Conservation (phyloP, 78 protist genomes). For the Pigoraptor vietnamica region DNA sequence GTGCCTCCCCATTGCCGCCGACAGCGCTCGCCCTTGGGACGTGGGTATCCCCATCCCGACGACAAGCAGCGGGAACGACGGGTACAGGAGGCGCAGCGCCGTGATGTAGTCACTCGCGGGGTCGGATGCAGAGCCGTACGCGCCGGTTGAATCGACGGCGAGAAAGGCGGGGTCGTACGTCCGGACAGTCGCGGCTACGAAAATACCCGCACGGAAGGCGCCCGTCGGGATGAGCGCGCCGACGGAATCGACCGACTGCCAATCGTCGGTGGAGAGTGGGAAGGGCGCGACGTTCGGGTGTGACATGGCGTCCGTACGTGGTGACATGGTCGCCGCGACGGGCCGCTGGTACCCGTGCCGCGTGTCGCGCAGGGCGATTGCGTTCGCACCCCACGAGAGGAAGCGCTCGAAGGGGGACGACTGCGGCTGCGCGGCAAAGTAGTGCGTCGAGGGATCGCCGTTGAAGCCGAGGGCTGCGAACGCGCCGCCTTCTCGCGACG, state of each 20-base stretch:
- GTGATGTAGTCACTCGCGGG: not conserved
- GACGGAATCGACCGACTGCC: not conserved
- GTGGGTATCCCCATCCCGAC: not conserved
- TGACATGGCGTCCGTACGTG: not conserved
- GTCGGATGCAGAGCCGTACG: not conserved
- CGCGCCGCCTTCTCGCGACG: not conserved
- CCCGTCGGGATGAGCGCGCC: not conserved
- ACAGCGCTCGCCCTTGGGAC: not conserved
- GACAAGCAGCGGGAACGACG: not conserved
- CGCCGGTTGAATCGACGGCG: not conserved
- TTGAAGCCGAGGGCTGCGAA: not conserved
- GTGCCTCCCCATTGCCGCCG: not conserved
- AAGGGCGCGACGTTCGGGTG: not conserved
- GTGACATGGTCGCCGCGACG: not conserved
- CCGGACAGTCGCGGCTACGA: not conserved
- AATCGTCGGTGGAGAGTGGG: not conserved
- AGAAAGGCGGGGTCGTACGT: not conserved
- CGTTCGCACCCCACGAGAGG: not conserved
- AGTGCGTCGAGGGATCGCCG: not conserved
- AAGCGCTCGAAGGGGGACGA: not conserved
- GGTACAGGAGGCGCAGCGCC: not conserved
- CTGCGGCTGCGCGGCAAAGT: not conserved
- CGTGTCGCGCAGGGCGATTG: not conserved
- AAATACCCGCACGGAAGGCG: not conserved
- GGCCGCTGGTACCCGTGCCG: not conserved